Evolutionary conservation across 2,329 filamentous ascomycete genomes (phyloP), one percentile per base, ranked within the genome.

Genomic region (Arachnopeziza araneosa): DNA sequence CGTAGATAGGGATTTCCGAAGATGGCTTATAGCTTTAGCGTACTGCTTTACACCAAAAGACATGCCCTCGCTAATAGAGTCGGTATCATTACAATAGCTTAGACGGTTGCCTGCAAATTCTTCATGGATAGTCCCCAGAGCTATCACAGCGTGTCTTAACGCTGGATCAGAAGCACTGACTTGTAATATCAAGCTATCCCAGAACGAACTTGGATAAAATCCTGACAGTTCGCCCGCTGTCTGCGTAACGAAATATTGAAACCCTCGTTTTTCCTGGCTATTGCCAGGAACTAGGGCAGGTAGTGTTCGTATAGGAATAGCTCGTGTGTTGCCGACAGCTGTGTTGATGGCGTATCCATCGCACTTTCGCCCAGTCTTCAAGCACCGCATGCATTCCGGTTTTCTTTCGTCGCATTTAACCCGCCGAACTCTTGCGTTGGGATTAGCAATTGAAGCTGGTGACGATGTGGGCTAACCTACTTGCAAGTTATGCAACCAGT

Each of bases 41-140:
- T 71, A 70, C 64, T 72, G 70, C 23, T 60, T 62, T 23, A 63
- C 55, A 9, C 69, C 68, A 59, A 71, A 71, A 12, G 61, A 55
- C 8, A 61, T 48, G 3, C 54, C 60, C 10, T 62, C 55, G 32
- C 52, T 59, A 49, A 62, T 56, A 12, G 49, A 24, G 30, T 60
- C 54, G 19, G 55, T 51, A 7, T 32, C 57, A 9, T 9, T 30
- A 30, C 4, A 44, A 50, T 63, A 55, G 23, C 55, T 53, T 10
- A 64, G 21, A 48, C 58, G 54, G 30, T 59, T 60, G 26, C 65
- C 58, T 10, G 63, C 44, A 24, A 70, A 72, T 9, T 70, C 63
- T 52, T 71, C 69, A 49, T 70, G 69, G 8, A 71, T 55, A 51
- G 67, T 50, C 2, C 66, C 68, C 51, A 71, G 68, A 8, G 67